Conservation (phyloP, 2,329 filamentous ascomycete genomes). For the Fusarium tupiense region DNA sequence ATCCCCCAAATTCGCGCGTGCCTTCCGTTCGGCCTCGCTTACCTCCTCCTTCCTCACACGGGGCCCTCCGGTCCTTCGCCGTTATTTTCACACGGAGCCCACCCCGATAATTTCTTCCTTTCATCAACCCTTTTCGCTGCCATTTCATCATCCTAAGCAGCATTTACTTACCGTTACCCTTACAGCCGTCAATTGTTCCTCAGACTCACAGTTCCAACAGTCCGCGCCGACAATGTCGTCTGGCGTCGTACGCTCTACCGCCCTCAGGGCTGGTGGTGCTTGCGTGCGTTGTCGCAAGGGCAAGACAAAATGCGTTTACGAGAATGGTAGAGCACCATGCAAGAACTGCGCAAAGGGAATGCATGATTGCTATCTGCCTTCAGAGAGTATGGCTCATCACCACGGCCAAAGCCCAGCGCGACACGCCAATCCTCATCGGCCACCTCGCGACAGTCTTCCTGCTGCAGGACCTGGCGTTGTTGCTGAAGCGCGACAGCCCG, state of each 20-base stretch:
- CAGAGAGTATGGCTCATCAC: constrained; percentile 68
- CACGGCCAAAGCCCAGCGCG: constrained; percentile 68
- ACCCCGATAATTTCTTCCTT: constrained; percentile 31
- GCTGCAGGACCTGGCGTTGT: constrained; percentile 59
- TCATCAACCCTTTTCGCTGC: constrained; percentile 18
- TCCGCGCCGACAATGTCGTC: constrained; percentile 53
- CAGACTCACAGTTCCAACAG: background rate
- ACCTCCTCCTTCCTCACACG: constrained; percentile 26
- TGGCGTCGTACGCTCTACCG: constrained; percentile 64
- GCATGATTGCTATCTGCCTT: constrained; percentile 71
- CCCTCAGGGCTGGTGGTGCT: constrained; percentile 68
- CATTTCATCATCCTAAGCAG: background rate
- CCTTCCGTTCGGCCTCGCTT: constrained; percentile 38
- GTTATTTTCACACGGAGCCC: constrained; percentile 31
- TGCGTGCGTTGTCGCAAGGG: constrained; percentile 72
- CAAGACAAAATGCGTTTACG: constrained; percentile 72
- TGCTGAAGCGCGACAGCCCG: constrained; percentile 56
- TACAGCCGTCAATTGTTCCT: background rate
- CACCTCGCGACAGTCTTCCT: constrained; percentile 64
- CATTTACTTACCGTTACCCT: constrained; percentile 6
- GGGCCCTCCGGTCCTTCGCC: constrained; percentile 37
- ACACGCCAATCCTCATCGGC: constrained; percentile 57
- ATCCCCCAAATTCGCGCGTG: constrained; percentile 28
- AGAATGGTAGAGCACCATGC: constrained; percentile 69
- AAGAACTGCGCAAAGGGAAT: constrained; percentile 72